Base-by-base conservation (phyloP, 441 rosid species). In the Bocquillonia castaneifolia region DNA sequence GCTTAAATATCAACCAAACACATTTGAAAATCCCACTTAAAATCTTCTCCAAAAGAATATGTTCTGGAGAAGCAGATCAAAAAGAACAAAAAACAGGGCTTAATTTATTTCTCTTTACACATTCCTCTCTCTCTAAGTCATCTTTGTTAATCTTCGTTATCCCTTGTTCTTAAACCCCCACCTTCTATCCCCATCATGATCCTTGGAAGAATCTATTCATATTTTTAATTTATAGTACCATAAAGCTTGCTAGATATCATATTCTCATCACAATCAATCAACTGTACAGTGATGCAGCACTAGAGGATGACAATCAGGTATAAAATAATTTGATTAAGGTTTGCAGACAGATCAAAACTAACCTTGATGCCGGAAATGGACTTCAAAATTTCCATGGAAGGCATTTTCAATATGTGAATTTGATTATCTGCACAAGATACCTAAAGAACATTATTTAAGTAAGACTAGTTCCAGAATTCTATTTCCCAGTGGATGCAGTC, bases 401-500 rank as follows among this genome's bases (percentile, higher is more conserved):
- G 96, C 90, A 88, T 89, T 80, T 86, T 86, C 50, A 92, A 81
- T 22, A 95, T 69, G 86, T 89, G 97, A 78, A 92, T 84, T 80
- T 86, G 98, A 83, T 95, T 95, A 81, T 95, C 98, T 81, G 93
- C 98, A 85, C 96, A 95, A 77, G 89, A 87, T 59, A 92, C 82
- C 99, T 95, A 84, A 77, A 78, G 34, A 77, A 67, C 55, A 73
- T 60, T 44, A 44, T 51, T 67, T 83, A 5, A 77, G 44, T 51
- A 63, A 61, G 59, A 42, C 22, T 56, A 48, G 44, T 31, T 57
- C 28, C 23, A 32, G 18, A 42, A 20, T 72, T 56, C 14, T 47
- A 63, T 15, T 45, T 37, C 52, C 54, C 54, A 50, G 45, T 23
- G 54, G 36, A 53, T 59, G 66, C 5, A 44, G 64, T 20, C 8